Percentiles rank a stretch among this genome's conserved stretches.
These are phyloP conservation scores for Colletotrichum eremochloae DNA, from an alignment of 2,329 filamentous ascomycete species.

Conservation along the genomic window DNA sequence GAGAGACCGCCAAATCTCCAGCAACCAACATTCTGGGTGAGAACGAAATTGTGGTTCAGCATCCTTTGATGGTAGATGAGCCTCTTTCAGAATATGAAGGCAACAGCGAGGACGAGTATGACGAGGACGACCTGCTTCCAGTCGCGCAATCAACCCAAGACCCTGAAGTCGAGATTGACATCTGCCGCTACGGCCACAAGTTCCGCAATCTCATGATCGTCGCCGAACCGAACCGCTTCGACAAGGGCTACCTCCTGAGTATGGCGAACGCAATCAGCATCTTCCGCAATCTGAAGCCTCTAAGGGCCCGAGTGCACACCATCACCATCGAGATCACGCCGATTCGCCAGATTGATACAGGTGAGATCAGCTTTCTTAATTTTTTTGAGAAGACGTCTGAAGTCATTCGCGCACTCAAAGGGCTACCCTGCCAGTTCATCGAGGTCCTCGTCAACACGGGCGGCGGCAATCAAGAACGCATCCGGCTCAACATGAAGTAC, in stretches of 20 bases:
- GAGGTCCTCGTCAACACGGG: constrained; percentile 51
- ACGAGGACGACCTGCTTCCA: constrained; percentile 6
- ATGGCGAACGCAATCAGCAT: constrained; percentile 55
- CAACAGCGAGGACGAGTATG: constrained; percentile 23
- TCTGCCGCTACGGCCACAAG: constrained; percentile 54
- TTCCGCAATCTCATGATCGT: constrained; percentile 59
- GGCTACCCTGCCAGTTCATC: constrained; percentile 54
- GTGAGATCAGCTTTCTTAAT: constrained; percentile 52
- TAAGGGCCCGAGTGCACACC: constrained; percentile 52
- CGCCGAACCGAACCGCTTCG: constrained; percentile 58
- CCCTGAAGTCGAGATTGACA: constrained; percentile 48
- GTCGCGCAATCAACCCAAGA: constrained; percentile 31
- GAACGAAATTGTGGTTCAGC: constrained; percentile 34
- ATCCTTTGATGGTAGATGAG: constrained; percentile 9
- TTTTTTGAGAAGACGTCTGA: constrained; percentile 51
- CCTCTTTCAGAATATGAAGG: constrained; percentile 19
- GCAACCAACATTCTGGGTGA: constrained; percentile 41
- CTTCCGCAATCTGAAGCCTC: constrained; percentile 48
- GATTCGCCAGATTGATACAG: constrained; percentile 21
- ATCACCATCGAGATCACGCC: constrained; percentile 59
- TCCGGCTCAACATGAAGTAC: constrained; percentile 36
- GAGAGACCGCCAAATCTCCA: constrained; percentile 51
- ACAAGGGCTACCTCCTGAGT: constrained; percentile 43
- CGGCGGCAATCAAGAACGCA: constrained; percentile 10
- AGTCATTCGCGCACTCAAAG: constrained; percentile 50